Conservation (phyloP, 805 yeast genomes). For the Peterozyma xylosa region DNA sequence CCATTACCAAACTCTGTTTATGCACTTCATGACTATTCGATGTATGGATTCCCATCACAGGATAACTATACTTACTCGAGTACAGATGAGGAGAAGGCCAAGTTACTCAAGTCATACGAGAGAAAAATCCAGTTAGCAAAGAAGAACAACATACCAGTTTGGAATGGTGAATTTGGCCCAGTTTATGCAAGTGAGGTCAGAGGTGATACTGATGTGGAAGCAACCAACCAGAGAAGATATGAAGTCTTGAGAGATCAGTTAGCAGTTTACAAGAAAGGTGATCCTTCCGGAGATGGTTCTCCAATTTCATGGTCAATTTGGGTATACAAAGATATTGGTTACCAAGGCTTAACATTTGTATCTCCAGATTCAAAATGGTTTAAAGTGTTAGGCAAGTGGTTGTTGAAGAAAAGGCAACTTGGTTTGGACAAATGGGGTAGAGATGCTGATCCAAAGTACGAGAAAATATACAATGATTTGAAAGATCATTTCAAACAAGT, state of each 20-base stretch:
- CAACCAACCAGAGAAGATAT: conserved; percentile 31
- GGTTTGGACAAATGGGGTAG: conserved; percentile 46
- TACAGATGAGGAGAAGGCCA: conserved; percentile 24
- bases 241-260: conserved; percentile 37
- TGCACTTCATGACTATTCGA: conserved; percentile 40
- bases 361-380: conserved; percentile 35
- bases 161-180: conserved; percentile 51
- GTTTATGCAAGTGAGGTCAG: conserved; percentile 35
- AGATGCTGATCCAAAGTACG: conserved; percentile 32
- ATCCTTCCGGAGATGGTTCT: conserved; percentile 37
- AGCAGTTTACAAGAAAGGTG: conserved; percentile 33
- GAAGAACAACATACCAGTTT: conserved; percentile 34
- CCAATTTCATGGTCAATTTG: conserved; percentile 46
- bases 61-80: conserved; percentile 27
- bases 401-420: conserved; percentile 32
- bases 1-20: conserved; percentile 38
- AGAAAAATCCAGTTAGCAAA: conserved; percentile 36
- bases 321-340: conserved; percentile 47
- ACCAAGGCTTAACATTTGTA: conserved; percentile 41
- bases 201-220: conserved; percentile 30
- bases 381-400: conserved; percentile 32
- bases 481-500: conserved; percentile 28
- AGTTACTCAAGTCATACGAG: conserved; percentile 29
- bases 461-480: conserved; percentile 27
- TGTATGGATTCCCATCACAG: conserved; percentile 34